These are phyloP conservation scores for Hydnomerulius pinastri DNA, from an alignment of 768 basidiomycete genomes.

Conservation along the genomic window DNA sequence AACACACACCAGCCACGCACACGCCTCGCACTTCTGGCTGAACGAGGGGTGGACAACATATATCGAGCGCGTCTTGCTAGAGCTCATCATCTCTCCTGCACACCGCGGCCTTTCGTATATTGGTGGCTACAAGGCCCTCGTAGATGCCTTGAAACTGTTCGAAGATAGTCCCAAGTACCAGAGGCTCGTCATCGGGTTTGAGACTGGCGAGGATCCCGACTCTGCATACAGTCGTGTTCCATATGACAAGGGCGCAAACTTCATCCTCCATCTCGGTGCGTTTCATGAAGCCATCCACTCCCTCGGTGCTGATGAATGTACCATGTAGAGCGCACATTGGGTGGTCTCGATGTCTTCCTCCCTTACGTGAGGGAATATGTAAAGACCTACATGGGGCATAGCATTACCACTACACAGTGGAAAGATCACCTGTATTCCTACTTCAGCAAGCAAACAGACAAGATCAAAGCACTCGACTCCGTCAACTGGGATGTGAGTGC, in stretches of 20 bases:
- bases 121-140: conserved; percentile 70
- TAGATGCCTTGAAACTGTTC: conserved; percentile 69
- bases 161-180: conserved; percentile 67
- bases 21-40: conserved; percentile 84
- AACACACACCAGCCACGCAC: conserved; percentile 50
- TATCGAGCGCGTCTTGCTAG: conserved; percentile 79
- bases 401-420: conserved; percentile 61
- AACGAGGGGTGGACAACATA: conserved; percentile 97
- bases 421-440: conserved; percentile 56
- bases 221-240: conserved; percentile 75
- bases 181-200: conserved; percentile 74
- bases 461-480: conserved; percentile 48
- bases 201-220: conserved; percentile 74
- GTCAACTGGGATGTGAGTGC: conserved; percentile 58
- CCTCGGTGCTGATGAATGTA: background rate
- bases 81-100: conserved; percentile 67
- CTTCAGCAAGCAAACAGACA: conserved; percentile 44
- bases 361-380: conserved; percentile 61
- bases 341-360: conserved; percentile 56
- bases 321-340: conserved; percentile 48
- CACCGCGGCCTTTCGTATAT: conserved; percentile 81
- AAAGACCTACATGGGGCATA: conserved; percentile 53
- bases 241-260: conserved; percentile 90
- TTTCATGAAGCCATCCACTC: background rate
- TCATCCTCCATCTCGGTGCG: conserved; percentile 81